phyloP scores from a whole-genome alignment of 108 stramenopile species.

The Cyclotella distinguenda region DNA sequence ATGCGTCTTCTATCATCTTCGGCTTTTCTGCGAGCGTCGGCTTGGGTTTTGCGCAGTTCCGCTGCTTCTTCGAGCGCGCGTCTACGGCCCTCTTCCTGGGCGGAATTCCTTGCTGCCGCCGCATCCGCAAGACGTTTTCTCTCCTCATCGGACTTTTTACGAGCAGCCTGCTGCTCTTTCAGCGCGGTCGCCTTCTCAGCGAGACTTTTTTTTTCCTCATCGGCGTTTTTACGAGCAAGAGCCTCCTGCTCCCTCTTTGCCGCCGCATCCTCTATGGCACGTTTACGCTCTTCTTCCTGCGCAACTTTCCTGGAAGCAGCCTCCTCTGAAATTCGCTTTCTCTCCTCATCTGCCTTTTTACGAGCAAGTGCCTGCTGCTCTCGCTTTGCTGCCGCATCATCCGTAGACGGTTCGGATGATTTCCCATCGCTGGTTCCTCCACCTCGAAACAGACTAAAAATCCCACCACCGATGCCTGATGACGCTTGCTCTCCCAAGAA shows the following conservation, averaged over 20 bases:
- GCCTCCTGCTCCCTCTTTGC: constrained; percentile 8
- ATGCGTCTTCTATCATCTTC: constrained; percentile 8
- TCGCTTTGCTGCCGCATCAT: constrained; percentile 9
- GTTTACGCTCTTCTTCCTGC: constrained; percentile 15
- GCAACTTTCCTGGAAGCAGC: constrained; percentile 15
- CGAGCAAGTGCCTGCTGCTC: constrained; percentile 9
- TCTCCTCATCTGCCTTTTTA: constrained; percentile 12
- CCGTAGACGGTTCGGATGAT: background rate
- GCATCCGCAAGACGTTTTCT: constrained; percentile 3
- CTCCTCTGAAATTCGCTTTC: constrained; percentile 15
- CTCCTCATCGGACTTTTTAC: constrained; percentile 5
- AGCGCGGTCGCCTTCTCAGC: constrained; percentile 1
- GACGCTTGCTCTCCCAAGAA: constrained; percentile 47
- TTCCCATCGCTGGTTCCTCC: background rate
- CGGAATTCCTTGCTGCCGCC: constrained; percentile 18
- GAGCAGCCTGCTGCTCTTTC: constrained; percentile 17
- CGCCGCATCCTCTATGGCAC: constrained; percentile 1
- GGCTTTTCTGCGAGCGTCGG: constrained; percentile 22
- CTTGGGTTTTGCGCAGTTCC: constrained; percentile 16
- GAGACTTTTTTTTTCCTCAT: constrained; percentile 23
- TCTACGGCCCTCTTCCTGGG: constrained; percentile 6
- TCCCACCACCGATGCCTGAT: constrained; percentile 33
- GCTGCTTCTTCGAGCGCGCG: constrained; percentile 33
- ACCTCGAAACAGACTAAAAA: constrained; percentile 32
- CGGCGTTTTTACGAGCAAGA: constrained; percentile 20